Evolutionary conservation across 139 green algal genomes (phyloP), one percentile per base, ranked within the genome.

Genomic region (Tetratostichococcus sp.): DNA sequence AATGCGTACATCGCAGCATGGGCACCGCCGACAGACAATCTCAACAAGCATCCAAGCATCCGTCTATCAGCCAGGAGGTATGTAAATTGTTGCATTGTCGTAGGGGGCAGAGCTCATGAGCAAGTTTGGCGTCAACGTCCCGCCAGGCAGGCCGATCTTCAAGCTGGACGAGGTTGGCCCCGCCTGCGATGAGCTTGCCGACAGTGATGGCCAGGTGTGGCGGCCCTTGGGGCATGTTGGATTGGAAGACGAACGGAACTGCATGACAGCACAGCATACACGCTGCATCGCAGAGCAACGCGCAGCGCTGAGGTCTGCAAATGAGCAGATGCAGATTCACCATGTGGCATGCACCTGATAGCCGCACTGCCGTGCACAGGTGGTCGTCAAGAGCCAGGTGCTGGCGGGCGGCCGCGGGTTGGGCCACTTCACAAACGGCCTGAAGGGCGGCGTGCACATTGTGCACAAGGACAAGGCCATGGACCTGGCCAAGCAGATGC

Each of bases 361-460:
- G 39, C 39, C 39, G 39, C 39, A 11, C 28, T 59, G 31, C 33
- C 16, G 16, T 43, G 26, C 26, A 11, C 83, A 95, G 90, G 85
- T 99, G 0, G 95, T 99, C 30, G 62, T 99, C 30, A 99, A 99
- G 85, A 92, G 82, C 58, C 95, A 99, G 77, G 95, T 99, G 66
- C 84, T 98, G 33, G 96, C 96, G 5, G 96, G 96, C 5, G 96
- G 96, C 8, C 89, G 96, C 35, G 96, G 96, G 35, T 73, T 98
- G 57, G 96, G 96, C 25, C 91, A 79, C 1, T 99, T 99, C 87
- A 97, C 88, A n/a, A 95, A 88, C 67, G 96, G 96, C 30, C 83
- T 98, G 65, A 79, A 98, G 84, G 96, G 96, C n/a, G 96, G 96
- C 30, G 96, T 99, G 68, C 96, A 99, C 89, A 97, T 99, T 21